Evolutionary conservation across 495 filamentous ascomycete genomes (phyloP).

Genomic region (Durotheca rogersii): DNA sequence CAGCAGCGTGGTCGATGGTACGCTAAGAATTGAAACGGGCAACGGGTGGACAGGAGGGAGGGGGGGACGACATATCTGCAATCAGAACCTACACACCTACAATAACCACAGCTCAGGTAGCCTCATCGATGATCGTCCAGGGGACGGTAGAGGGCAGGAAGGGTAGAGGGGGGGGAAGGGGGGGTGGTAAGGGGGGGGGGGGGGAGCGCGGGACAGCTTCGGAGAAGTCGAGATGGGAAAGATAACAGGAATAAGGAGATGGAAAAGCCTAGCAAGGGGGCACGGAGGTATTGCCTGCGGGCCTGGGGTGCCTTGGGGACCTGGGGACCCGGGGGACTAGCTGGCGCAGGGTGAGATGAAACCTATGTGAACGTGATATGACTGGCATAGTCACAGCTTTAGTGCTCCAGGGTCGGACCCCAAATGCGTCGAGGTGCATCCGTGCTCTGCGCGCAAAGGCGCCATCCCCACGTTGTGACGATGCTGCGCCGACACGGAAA

Average conservation of each 20-base stretch:
- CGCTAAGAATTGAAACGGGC: conserved; percentile 24
- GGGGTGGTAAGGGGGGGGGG: neutral
- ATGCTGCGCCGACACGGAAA: conserved; percentile 8
- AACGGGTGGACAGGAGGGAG: conserved; percentile 16
- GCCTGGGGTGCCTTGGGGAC: no score
- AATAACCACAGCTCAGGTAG: conserved; percentile 26
- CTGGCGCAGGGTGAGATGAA: conserved; percentile 20
- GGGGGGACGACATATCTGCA: conserved; percentile 14
- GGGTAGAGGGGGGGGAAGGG: neutral
- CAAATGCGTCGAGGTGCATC: conserved; percentile 31
- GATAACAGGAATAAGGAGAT: neutral
- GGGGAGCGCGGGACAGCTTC: neutral
- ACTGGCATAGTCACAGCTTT: conserved; percentile 31
- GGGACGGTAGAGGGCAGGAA: conserved; percentile 5
- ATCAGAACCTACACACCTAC: no score
- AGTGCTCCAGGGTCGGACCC: conserved; percentile 28
- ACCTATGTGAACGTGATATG: conserved; percentile 23
- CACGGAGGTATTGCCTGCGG: no score
- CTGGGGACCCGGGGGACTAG: conserved; percentile 30
- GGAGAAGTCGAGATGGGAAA: conserved; percentile 10
- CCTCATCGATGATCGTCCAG: conserved; percentile 25
- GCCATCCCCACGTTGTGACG: conserved; percentile 28
- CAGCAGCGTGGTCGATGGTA: conserved; percentile 21
- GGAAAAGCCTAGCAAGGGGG: neutral
- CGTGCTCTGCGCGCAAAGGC: conserved; percentile 26